Evolutionary conservation across 306 rosid genomes (phyloP), one percentile per base, ranked within the genome.

Genomic region (Cicer judaicum): DNA sequence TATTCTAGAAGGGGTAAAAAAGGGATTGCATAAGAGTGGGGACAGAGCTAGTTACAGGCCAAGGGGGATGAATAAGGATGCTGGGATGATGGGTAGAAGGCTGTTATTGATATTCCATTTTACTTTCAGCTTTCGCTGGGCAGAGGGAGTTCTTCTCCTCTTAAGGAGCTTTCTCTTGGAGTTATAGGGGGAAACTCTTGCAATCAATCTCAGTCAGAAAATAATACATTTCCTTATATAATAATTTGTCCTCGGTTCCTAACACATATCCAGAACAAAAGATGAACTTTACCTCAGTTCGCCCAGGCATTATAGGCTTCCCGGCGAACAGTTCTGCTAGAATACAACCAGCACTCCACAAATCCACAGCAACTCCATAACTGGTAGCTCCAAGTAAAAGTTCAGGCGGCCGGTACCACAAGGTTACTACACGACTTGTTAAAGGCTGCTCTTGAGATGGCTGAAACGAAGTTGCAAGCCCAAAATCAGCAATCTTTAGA

Each of bases 401-500:
- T 72, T 92, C 97, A 68, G 98, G 98, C 4, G 98, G 93, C 59
- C 98, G 82, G 77, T 92, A 92, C 98, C 98, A 92, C 83, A 92
- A 81, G 69, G 98, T 92, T 42, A 92, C 93, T 8, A 88, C 98
- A 12, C 93, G 93, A 76, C 98, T 92, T n/a, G 98, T 90, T 77
- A 92, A 83, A 55, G 96, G 87, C 79, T 90, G 89, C 63, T 71
- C 82, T 73, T 81, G 87, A 73, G 76, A 72, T 70, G 88, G 79
- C 11, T 68, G 83, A 54, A 75, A 74, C 72, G 83, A 77, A 39
- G 89, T 92, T 72, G 96, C 91, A 41, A 92, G 87, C 19, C 98
- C 96, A 79, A 92, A 92, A 80, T 92, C 98, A 68, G 85, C 93
- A 40, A 92, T 92, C 84, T 87, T 92, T n/a, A 92, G 81, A 71